phyloP scores from a whole-genome alignment of 495 filamentous ascomycete genomes.

The Aspergillus asperescens region DNA sequence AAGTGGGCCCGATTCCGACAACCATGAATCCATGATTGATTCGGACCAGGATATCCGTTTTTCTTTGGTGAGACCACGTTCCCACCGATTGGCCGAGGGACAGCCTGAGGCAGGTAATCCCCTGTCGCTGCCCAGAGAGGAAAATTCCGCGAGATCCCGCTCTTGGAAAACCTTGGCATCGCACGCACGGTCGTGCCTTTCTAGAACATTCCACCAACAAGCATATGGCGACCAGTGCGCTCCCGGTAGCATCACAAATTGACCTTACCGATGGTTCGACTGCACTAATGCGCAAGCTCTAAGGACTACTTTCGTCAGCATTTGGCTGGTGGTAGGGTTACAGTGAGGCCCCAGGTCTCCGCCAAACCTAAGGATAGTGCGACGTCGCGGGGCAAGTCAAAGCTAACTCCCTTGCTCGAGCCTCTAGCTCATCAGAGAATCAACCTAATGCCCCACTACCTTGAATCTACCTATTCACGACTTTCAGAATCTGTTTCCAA shows the following conservation, averaged over 20 bases:
- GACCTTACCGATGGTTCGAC: too few species aligned
- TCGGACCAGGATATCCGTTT: not conserved
- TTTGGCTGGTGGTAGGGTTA: not conserved
- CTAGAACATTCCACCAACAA: constrained; percentile 28
- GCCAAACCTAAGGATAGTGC: too few species aligned
- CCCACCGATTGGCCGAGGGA: constrained; percentile 4
- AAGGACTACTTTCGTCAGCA: not conserved
- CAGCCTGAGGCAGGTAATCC: constrained; percentile 28
- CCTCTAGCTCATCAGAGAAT: not conserved
- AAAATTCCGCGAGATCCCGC: constrained; percentile 29
- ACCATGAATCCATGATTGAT: not conserved
- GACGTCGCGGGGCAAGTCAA: not conserved
- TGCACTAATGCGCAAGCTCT: too few species aligned
- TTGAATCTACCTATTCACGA: not conserved
- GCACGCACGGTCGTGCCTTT: constrained; percentile 33
- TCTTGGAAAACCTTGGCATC: constrained; percentile 33
- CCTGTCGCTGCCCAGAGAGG: constrained; percentile 24
- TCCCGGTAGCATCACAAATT: too few species aligned
- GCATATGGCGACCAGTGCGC: constrained; percentile 35
- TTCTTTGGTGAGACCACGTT: not conserved
- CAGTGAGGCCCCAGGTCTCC: not conserved
- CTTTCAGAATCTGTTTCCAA: not conserved
- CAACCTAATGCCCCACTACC: not conserved
- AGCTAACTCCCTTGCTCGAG: not conserved
- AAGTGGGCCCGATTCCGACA: constrained; percentile 23